Conservation (phyloP, 345 rosid species). For the Eucalyptus albens region DNA sequence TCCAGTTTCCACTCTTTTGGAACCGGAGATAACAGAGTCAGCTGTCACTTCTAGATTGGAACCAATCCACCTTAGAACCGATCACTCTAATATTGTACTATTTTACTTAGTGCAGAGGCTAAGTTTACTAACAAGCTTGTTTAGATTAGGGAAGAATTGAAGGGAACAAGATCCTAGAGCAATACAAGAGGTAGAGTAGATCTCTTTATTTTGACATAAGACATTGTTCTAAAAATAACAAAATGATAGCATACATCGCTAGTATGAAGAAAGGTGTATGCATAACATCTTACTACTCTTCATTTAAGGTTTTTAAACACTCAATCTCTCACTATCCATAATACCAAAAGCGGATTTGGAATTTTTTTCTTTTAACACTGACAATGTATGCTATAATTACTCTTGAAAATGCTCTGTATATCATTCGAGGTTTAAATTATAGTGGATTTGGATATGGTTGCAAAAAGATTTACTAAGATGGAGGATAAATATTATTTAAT, state of each 20-base stretch:
- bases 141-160: background rate
- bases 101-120: background rate
- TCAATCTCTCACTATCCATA: background rate
- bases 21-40: rapidly evolving
- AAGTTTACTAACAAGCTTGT: background rate
- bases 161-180: background rate
- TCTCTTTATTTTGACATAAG: background rate
- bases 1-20: background rate
- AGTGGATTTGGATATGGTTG: background rate
- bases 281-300: background rate
- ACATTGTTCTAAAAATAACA: background rate
- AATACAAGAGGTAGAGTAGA: background rate
- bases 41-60: background rate
- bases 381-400: background rate
- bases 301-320: background rate
- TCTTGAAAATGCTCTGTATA: background rate
- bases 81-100: background rate
- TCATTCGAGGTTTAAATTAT: background rate
- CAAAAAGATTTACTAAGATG: background rate
- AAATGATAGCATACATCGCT: background rate
- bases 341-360: background rate
- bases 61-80: background rate
- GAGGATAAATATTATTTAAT: background rate
- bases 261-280: background rate
- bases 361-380: background rate